Evolutionary conservation across 2,329 filamentous ascomycete species (phyloP), one percentile per base, ranked within the genome.

Genomic region (Cadophora luteo-olivacea): DNA sequence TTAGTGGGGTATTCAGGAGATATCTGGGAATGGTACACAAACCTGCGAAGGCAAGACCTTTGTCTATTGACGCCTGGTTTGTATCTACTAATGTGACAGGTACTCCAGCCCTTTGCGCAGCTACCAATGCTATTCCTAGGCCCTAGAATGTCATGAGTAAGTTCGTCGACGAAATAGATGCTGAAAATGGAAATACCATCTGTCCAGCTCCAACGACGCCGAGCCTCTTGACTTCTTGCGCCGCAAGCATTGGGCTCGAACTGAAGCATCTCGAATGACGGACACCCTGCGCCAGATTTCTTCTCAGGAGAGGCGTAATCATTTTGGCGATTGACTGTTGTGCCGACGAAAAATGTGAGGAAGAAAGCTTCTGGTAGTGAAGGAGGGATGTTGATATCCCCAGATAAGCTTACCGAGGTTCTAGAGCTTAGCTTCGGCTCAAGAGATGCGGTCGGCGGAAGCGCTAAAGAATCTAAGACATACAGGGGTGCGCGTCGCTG

Each of bases 131-230:
- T 79, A 99, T 99, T 69, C 96, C 96, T 55, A 99, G 84, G 69
- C 96, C 96, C 95, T 98, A 75, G 3, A 41, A 14, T 3, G 3
- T 12, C 33, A 54, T 74, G 57, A 74, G 72, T 22, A 52, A 38
- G 12, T 58, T 64, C 19, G 16, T 33, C 61, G 36, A 25, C 6
- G 12, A 61, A 38, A 22, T 48, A 52, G 33, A 65, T 51, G 48
- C 14, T 24, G 49, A 29, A 55, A 19, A n/a, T 48, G 19, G 16
- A 33, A 29, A 77, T 81, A 97, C 94, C 94, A 98, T 97, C 80
- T 98, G 96, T 33, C 96, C 96, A 64, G 95, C 94, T 73, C 96
- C 96, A 77, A 99, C 86, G 61, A 99, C 95, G 77, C 95, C 96
- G 52, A 99, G 83, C 73, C 88, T 91, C 83, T 94, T 97, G 70